Evolutionary conservation across 2,329 filamentous ascomycete species (phyloP).

Genomic region (Knufia petricola): DNA sequence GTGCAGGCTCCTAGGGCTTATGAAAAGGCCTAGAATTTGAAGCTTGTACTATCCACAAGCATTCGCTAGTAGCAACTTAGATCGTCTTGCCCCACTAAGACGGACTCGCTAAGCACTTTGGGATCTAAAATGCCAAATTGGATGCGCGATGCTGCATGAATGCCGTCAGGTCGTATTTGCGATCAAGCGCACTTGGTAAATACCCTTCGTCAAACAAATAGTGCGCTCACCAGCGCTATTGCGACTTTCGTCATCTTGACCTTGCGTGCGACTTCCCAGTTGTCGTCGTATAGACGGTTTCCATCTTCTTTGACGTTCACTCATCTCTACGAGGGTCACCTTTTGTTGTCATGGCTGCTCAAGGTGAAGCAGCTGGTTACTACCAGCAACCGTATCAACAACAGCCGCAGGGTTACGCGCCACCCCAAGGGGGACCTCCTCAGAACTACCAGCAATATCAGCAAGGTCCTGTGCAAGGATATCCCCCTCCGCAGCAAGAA

Average conservation of each 20-base stretch:
- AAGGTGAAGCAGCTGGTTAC: slow-evolving; percentile 22
- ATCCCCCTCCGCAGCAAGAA: slow-evolving; percentile 15
- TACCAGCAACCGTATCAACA: slow-evolving; percentile 20
- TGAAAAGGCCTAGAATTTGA: too few relatives aligned
- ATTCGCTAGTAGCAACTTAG: too few relatives aligned
- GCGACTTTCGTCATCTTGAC: neutral
- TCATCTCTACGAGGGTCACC: neutral
- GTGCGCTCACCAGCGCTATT: neutral
- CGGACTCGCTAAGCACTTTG: neutral
- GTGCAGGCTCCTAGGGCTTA: too few relatives aligned
- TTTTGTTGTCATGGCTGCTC: slow-evolving; percentile 16
- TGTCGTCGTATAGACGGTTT: neutral
- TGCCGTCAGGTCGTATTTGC: too few relatives aligned
- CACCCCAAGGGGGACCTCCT: slow-evolving; percentile 12
- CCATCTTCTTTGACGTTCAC: neutral
- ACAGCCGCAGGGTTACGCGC: slow-evolving; percentile 10
- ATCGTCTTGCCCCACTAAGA: too few relatives aligned
- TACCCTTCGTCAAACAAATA: too few relatives aligned
- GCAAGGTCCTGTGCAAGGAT: slow-evolving; percentile 10
- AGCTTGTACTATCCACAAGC: too few relatives aligned
- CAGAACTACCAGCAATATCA: slow-evolving; percentile 12
- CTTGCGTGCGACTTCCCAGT: neutral
- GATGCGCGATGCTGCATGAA: too few relatives aligned
- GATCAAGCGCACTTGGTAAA: neutral
- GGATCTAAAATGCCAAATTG: neutral